Percentiles rank a stretch among this genome's conserved stretches.
Conservation (phyloP, 1,284 basidiomycete genomes). For the Stereum hirsutum region DNA sequence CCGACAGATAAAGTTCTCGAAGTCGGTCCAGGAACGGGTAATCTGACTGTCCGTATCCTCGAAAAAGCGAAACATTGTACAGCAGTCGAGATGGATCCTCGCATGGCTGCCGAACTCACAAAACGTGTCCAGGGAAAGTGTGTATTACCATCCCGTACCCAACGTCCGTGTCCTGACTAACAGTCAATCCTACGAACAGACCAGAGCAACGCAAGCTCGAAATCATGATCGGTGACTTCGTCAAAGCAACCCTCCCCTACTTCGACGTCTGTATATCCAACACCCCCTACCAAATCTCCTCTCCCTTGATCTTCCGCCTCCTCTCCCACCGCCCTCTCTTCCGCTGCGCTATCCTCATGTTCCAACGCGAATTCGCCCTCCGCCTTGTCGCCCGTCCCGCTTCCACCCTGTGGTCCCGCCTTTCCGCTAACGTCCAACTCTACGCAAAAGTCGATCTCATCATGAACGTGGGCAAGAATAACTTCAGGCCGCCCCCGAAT, state of each 20-base stretch:
- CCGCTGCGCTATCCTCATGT: constrained; percentile 96
- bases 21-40: constrained; percentile 98
- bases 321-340: constrained; percentile 94
- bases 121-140: constrained; percentile 98
- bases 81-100: constrained; percentile 97
- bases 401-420: constrained; percentile 85
- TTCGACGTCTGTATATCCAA: constrained; percentile 99
- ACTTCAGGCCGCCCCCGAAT: constrained; percentile 93
- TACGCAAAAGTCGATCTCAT: constrained; percentile 94
- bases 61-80: constrained; percentile 91
- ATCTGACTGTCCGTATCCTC: constrained; percentile 90
- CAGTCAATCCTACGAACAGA: constrained; percentile 30
- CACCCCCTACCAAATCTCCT: constrained; percentile 99
- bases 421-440: constrained; percentile 95
- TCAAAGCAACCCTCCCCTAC: constrained; percentile 94
- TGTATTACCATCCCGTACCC: constrained; percentile 26
- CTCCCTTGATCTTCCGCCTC: constrained; percentile 93
- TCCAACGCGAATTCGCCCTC: constrained; percentile 96
- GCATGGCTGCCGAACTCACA: constrained; percentile 96
- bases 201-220: constrained; percentile 94
- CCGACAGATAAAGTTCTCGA: constrained; percentile 96
- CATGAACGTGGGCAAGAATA: constrained; percentile 94
- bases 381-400: constrained; percentile 86
- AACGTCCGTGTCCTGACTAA: background rate
- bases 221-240: constrained; percentile 93